Evolutionary conservation across 257 asterid species (phyloP), one percentile per base, ranked within the genome.

Genomic region (Asclepias syriaca): DNA sequence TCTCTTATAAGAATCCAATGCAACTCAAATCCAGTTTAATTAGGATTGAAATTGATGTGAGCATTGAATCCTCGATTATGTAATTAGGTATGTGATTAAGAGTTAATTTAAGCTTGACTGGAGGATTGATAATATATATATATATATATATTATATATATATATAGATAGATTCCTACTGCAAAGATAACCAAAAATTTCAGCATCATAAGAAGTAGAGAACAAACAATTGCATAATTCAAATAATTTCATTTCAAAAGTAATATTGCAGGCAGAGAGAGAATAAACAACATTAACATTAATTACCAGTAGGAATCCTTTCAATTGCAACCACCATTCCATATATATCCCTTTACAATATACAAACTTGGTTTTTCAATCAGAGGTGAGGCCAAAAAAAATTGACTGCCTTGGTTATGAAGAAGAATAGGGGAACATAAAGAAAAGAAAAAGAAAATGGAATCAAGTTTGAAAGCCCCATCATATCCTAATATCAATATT

Each of bases 351-450:
- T 45, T 18, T 5, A 32, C 7, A 72, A 61, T 58, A 64, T 63
- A 67, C 64, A 68, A 58, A 63, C 65, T 8, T 55, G 40, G 32
- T 48, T 75, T 75, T 69, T 24, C 48, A 80, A 78, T 43, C 80
- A 77, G 18, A 84, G 80, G 71, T 77, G 77, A 82, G 87, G 85
- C 80, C 11, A 75, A 83, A 43, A 43, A 81, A 81, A 81, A 80
- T 82, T 72, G 80, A 80, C 74, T 79, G 90, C 92, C 88, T 85
- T 64, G 86, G 76, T 83, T 76, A 86, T 68, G 82, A 65, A 74
- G 55, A 60, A 69, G 55, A 60, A 69, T 46, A 37, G 43, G 55
- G 64, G 27, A 70, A 73, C 19, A 65, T 63, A 66, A 46, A 56
- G 16, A 54, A 66, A 18, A 45, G 9, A 68, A 63, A 46, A 56